A percentile compares a stretch with the other conserved stretches of the same genome.
Evolutionary conservation across 1,284 basidiomycete genomes (phyloP).

Genomic region (Sanghuangporus sanghuang): DNA sequence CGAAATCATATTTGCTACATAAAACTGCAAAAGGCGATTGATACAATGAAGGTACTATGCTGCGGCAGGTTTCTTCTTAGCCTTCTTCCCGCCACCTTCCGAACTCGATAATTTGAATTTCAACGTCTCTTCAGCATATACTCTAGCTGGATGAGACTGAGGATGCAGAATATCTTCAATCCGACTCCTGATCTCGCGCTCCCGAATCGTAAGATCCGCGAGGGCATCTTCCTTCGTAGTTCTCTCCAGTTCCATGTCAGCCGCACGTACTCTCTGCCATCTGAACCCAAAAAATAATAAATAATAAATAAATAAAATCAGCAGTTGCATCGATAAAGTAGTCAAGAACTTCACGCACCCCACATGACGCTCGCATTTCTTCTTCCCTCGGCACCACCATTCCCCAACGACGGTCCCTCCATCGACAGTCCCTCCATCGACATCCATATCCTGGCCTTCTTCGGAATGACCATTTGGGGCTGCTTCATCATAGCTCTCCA

Average conservation of each 20-base stretch:
- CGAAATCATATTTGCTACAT: not conserved
- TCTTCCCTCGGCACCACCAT: conserved; percentile 73
- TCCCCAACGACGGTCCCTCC: conserved; percentile 38
- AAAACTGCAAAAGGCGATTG: not conserved
- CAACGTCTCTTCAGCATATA: conserved; percentile 9
- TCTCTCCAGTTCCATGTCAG: conserved; percentile 68
- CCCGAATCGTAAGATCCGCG: conserved; percentile 56
- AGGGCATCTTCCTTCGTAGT: conserved; percentile 61
- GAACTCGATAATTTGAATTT: conserved; percentile 38
- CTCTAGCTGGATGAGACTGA: conserved; percentile 30
- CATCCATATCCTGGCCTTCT: conserved; percentile 37
- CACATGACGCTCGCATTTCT: conserved; percentile 70
- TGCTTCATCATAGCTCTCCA: conserved; percentile 61
- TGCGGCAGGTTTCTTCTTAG: conserved; percentile 52
- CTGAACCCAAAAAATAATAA: conserved; percentile 37
- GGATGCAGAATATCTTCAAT: conserved; percentile 66
- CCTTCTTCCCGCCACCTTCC: conserved; percentile 46
- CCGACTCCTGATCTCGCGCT: conserved; percentile 66
- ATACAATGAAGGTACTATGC: not conserved
- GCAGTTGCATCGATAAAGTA: conserved; percentile 9
- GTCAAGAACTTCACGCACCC: conserved; percentile 43
- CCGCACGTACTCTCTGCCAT: conserved; percentile 72
- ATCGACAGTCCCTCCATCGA: conserved; percentile 33
- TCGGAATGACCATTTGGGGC: conserved; percentile 24
- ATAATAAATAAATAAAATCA: too few species aligned